Conservation (phyloP, 345 rosid species). For the Citrus reticulata region DNA sequence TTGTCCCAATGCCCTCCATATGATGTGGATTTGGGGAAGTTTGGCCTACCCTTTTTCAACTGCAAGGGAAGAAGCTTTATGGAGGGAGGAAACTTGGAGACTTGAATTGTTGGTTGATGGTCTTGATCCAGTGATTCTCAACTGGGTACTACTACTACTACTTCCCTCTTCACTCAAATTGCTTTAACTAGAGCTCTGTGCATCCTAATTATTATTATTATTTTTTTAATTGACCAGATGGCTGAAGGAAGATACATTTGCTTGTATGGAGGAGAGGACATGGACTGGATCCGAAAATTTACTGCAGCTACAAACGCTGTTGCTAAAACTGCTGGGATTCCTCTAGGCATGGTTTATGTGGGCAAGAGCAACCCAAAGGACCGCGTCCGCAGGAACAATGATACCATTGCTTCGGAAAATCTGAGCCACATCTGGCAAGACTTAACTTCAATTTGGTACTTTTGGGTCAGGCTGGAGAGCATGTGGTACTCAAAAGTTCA, state of each 20-base stretch:
- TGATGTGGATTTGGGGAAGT: conserved; percentile 87
- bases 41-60: conserved; percentile 73
- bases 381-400: conserved; percentile 35
- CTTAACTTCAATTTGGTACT: conserved; percentile 43
- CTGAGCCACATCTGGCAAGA: conserved; percentile 42
- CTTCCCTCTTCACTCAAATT: neutral
- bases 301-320: conserved; percentile 29
- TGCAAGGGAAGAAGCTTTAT: conserved; percentile 48
- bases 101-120: conserved; percentile 53
- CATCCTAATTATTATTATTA: too few relatives aligned
- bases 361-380: conserved; percentile 67
- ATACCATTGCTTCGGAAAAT: conserved; percentile 26
- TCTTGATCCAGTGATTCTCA: conserved; percentile 37
- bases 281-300: conserved; percentile 60
- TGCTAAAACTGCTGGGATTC: conserved; percentile 36
- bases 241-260: conserved; percentile 48
- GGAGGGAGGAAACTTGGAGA: conserved; percentile 60
- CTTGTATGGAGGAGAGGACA: conserved; percentile 77
- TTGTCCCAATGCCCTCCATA: conserved; percentile 68
- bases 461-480: conserved; percentile 48
- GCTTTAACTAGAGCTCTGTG: too few relatives aligned
- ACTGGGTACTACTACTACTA: conserved; percentile 44
- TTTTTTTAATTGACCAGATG: conserved; percentile 28
- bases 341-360: conserved; percentile 57
- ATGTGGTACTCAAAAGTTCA: conserved; percentile 48